These are phyloP conservation scores for Cyberlindnera euphorbiiphila DNA, from an alignment of 805 yeast species.

Conservation along the genomic window DNA sequence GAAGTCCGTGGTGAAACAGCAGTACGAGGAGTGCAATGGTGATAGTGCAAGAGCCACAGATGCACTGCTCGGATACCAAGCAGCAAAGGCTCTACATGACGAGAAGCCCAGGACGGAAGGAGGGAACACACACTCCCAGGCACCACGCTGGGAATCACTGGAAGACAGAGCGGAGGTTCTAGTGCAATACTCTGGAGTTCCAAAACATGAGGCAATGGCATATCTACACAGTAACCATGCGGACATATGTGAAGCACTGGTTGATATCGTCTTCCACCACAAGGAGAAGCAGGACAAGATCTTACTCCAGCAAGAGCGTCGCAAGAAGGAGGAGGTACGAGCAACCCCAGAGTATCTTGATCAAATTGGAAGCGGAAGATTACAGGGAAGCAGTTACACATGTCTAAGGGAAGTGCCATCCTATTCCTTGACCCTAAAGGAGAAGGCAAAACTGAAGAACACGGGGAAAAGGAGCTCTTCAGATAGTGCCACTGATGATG, in stretches of 20 bases:
- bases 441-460: too few relatives aligned
- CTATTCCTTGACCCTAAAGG: too few relatives aligned
- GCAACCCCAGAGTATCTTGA: not conserved
- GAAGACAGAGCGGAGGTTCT: constrained; percentile 24
- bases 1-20: constrained; percentile 27
- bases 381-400: too few relatives aligned
- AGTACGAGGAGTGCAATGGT: constrained; percentile 30
- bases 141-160: not conserved
- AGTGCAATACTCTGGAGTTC: constrained; percentile 20
- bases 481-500: not conserved
- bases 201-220: constrained; percentile 18
- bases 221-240: constrained; percentile 30
- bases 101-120: not conserved
- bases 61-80: constrained; percentile 19
- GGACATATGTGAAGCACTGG: constrained; percentile 32
- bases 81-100: not conserved
- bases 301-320: not conserved
- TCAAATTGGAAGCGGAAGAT: not conserved
- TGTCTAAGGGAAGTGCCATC: too few relatives aligned
- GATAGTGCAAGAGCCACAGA: constrained; percentile 33
- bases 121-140: too few relatives aligned
- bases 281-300: constrained; percentile 6
- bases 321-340: too few relatives aligned
- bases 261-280: constrained; percentile 32
- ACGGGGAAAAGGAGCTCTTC: not conserved